A percentile compares a stretch with the other conserved stretches of the same genome.
Conservation (phyloP, 139 green algal species). For the Trebouxia sp. region DNA sequence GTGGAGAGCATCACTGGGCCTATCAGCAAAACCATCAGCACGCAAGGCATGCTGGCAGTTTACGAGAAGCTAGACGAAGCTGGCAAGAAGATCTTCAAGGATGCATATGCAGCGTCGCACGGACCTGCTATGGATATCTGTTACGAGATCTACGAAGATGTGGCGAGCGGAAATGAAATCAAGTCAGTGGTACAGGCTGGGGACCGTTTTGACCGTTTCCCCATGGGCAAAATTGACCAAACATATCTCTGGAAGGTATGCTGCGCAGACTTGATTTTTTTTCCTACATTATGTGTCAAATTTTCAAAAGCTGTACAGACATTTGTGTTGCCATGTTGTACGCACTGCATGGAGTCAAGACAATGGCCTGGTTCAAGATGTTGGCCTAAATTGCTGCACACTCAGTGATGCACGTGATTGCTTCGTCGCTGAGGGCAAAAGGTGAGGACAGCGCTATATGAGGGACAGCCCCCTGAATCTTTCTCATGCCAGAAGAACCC, state of each 20-base stretch:
- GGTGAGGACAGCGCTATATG: too few species aligned
- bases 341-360: too few species aligned
- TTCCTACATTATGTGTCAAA: too few species aligned
- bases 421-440: too few species aligned
- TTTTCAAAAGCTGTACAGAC: too few species aligned
- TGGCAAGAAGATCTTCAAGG: constrained; percentile 87
- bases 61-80: constrained; percentile 85
- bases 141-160: constrained; percentile 98
- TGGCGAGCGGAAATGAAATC: constrained; percentile 99
- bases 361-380: too few species aligned
- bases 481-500: too few species aligned
- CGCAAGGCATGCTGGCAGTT: constrained; percentile 94
- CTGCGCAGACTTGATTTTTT: neutral
- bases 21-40: constrained; percentile 93
- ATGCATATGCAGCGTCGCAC: constrained; percentile 90
- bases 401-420: too few species aligned
- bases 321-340: too few species aligned
- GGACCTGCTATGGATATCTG: constrained; percentile 96
- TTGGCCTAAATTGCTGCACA: too few species aligned
- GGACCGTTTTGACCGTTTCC: constrained; percentile 92
- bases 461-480: too few species aligned
- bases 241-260: constrained; percentile 98
- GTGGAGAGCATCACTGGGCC: constrained; percentile 98
- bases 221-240: constrained; percentile 99
- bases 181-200: constrained; percentile 92